Percentiles rank a stretch among this genome's conserved stretches.
Evolutionary conservation across 176 grass and related monocot genomes (phyloP).

Genomic region (Neostapfia colusana): DNA sequence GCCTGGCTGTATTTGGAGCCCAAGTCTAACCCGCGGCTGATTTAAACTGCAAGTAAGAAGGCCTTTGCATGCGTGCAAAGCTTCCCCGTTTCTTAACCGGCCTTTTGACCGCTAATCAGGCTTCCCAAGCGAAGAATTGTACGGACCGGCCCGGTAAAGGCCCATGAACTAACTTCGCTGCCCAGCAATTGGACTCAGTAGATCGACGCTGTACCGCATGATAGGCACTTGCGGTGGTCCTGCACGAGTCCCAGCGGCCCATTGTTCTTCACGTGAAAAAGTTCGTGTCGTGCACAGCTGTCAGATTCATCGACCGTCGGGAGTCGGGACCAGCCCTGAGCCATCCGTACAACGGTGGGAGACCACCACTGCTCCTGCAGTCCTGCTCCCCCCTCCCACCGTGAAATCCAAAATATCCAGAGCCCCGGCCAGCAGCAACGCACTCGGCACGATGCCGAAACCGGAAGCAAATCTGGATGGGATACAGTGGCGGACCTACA

Average conservation of each 20-base stretch:
- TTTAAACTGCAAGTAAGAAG: background rate
- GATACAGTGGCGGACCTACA: too few species aligned
- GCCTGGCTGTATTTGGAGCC: background rate
- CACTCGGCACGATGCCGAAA: background rate
- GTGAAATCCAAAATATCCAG: background rate
- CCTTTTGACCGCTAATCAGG: background rate
- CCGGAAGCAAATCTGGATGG: conserved; percentile 28
- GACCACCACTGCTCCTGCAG: background rate
- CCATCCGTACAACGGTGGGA: background rate
- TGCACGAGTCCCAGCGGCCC: background rate
- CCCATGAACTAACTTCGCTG: too few species aligned
- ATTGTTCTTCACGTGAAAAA: conserved; percentile 27
- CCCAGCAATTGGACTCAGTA: background rate
- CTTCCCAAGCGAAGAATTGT: background rate
- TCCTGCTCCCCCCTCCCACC: background rate
- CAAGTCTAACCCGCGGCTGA: background rate
- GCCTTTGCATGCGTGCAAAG: background rate
- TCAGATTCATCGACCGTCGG: background rate
- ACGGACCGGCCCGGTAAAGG: background rate
- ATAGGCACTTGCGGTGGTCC: background rate
- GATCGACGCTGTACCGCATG: background rate
- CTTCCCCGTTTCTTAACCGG: background rate
- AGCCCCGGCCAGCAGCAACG: background rate
- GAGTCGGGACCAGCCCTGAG: background rate
- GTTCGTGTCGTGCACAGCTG: background rate